Evolutionary conservation across 2,329 filamentous ascomycete species (phyloP).

Genomic region (Immersiporthe knoxdaviesiana): DNA sequence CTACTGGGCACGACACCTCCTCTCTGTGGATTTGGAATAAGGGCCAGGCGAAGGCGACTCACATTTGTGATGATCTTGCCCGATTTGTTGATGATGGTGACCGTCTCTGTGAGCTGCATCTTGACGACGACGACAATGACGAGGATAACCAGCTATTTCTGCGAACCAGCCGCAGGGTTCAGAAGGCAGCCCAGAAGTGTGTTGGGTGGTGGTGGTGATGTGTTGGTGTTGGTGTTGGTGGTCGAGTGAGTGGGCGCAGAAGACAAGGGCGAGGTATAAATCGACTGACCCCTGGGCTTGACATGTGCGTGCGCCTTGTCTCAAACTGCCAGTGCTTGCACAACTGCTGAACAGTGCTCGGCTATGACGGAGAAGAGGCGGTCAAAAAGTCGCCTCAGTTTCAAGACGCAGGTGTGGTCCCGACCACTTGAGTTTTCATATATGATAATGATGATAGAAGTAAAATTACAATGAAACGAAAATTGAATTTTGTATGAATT

Average conservation of each 20-base stretch:
- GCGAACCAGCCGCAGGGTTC: conserved; percentile 21
- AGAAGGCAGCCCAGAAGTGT: neutral
- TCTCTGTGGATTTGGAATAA: too few species aligned
- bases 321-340: neutral
- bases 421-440: neutral
- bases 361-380: conserved; percentile 22
- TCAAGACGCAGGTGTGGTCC: neutral
- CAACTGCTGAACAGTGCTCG: neutral
- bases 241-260: neutral
- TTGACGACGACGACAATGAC: conserved; percentile 26
- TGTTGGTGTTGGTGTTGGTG: neutral
- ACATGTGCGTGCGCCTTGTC: neutral
- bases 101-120: conserved; percentile 66
- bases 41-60: conserved; percentile 42
- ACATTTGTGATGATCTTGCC: conserved; percentile 90
- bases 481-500: neutral
- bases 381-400: conserved; percentile 12
- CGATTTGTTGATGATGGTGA: conserved; percentile 88
- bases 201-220: neutral
- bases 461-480: neutral
- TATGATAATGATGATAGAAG: neutral
- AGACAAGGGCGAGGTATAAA: conserved; percentile 8
- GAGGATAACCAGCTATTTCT: too few species aligned
- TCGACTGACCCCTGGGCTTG: neutral
- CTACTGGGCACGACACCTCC: too few species aligned